Evolutionary conservation across 108 stramenopile species (phyloP), one percentile per base, ranked within the genome.

Genomic region (Cyclotella baltica): DNA sequence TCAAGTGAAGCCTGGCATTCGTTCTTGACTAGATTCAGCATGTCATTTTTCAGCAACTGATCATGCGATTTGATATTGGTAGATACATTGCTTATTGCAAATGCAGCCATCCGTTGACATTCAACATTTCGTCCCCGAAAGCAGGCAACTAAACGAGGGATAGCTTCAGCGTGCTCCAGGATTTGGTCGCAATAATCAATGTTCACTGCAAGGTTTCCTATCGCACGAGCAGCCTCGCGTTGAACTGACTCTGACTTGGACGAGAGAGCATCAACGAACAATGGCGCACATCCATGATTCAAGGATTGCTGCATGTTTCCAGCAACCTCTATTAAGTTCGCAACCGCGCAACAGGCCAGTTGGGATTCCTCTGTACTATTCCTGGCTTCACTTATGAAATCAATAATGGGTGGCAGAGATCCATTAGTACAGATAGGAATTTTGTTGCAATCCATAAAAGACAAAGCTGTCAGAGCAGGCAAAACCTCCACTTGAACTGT

Each of bases 131-230:
- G 73, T 23, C 85, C 86, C 30, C 81, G 86, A 28, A 92, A 68
- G 65, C 93, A 88, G 37, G 70, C 73, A 65, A 92, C 77, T 50
- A 95, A 84, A 13, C 57, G 75, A 46, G 59, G 30, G 34, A 69
- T 57, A 23, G 86, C 66, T 16, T 78, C 88, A 22, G 88, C 91
- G 22, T 71, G 78, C 28, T 75, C 59, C 19, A 96, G 57, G 47
- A 96, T 86, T 1, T 69, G 43, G 31, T 90, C 85, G 25, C 87
- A 87, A 58, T 89, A 88, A 53, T 94, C 91, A 52, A 89, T 77
- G 50, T 90, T 96, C 9, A 88, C 88, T 22, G 91, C 88, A 23
- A 96, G 88, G 77, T 94, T 94, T 50, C 95, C 95, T 23, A 94
- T 56, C 25, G 87, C 87, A 22, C 95, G 86, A 0, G 92, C 91